Evolutionary conservation across 352 stramenopile species (phyloP).

Genomic region (Globisporangium uncinulatum): DNA sequence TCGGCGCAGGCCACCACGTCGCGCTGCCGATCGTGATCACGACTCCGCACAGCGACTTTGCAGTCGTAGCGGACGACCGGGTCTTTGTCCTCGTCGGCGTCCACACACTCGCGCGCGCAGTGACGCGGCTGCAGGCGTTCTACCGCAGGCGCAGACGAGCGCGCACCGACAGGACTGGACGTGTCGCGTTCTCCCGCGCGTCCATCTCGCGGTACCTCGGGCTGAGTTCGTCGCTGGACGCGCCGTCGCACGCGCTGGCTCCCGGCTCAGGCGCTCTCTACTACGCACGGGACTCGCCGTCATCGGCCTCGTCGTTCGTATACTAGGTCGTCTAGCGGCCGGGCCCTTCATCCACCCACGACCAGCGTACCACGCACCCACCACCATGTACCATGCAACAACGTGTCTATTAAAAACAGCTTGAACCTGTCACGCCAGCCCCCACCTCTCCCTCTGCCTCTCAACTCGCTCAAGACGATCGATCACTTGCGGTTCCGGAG

Average conservation of each 20-base stretch:
- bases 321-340: not conserved
- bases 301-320: conserved; percentile 17
- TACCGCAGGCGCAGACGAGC: conserved; percentile 22
- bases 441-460: not conserved
- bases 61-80: conserved; percentile 45
- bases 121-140: conserved; percentile 45
- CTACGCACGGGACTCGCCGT: conserved; percentile 18
- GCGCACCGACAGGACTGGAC: not conserved
- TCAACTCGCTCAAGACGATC: not conserved
- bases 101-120: conserved; percentile 67
- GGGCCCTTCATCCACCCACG: too few relatives aligned
- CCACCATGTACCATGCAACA: not conserved
- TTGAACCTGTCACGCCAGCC: too few relatives aligned
- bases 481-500: conserved; percentile 10
- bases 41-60: conserved; percentile 43
- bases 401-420: conserved; percentile 3
- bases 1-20: conserved; percentile 28
- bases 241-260: not conserved
- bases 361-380: not conserved
- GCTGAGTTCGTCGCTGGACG: not conserved
- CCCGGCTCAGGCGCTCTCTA: conserved; percentile 12
- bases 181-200: conserved; percentile 6
- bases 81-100: conserved; percentile 73
- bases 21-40: conserved; percentile 77
- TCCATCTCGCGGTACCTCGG: conserved; percentile 34